Evolutionary conservation across 768 basidiomycete genomes (phyloP).

Genomic region (Artomyces pyxidatus): DNA sequence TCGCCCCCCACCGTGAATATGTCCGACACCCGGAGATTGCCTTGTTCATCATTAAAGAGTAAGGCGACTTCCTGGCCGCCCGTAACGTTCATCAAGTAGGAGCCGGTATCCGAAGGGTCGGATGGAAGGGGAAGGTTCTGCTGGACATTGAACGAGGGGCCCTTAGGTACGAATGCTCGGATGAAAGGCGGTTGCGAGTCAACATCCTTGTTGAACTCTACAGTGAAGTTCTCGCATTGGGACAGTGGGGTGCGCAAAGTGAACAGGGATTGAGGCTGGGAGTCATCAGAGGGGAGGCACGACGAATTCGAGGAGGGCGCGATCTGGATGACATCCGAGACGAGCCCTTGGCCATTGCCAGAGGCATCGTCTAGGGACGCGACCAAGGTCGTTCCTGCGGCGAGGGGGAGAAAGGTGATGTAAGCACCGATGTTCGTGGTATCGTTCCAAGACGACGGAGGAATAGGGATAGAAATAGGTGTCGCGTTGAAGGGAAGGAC

Average conservation of each 20-base stretch:
- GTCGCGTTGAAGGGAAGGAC: constrained; percentile 47
- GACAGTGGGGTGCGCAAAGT: constrained; percentile 25
- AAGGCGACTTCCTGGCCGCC: constrained; percentile 34
- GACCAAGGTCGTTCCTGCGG: constrained; percentile 41
- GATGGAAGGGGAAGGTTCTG: constrained; percentile 2
- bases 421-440: constrained; percentile 32
- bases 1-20: constrained; percentile 33
- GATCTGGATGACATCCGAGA: constrained; percentile 43
- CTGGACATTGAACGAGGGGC: constrained; percentile 20
- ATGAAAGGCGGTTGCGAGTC: constrained; percentile 32
- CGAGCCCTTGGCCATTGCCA: constrained; percentile 31
- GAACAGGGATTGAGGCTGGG: constrained; percentile 21
- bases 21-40: constrained; percentile 32
- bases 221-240: constrained; percentile 43
- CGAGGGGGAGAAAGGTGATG: constrained; percentile 44
- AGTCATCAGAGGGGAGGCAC: constrained; percentile 28
- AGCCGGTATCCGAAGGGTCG: constrained; percentile 29
- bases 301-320: constrained; percentile 32
- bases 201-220: constrained; percentile 32
- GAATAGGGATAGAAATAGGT: constrained; percentile 40
- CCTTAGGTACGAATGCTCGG: constrained; percentile 26
- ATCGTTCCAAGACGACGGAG: constrained; percentile 27
- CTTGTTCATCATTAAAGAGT: constrained; percentile 33
- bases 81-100: constrained; percentile 34
- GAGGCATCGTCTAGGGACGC: constrained; percentile 43